Percentiles rank a stretch among this genome's conserved stretches.
phyloP scores from a whole-genome alignment of 768 basidiomycete genomes.

The Mycena venus region DNA sequence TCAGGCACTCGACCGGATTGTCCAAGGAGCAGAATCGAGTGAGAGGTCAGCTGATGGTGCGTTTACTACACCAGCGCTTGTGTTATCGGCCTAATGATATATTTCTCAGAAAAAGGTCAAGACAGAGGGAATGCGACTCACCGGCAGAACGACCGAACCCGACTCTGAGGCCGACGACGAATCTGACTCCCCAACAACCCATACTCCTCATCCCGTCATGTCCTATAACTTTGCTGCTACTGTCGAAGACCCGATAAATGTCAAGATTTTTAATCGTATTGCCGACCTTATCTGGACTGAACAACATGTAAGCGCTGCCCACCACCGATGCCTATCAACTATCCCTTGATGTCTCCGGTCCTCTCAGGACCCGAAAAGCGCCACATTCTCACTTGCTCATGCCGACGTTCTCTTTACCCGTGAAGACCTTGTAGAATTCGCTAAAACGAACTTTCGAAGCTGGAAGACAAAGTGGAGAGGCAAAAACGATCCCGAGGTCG shows the following conservation, averaged over 20 bases:
- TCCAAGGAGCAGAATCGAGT: neutral
- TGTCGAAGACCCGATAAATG: neutral
- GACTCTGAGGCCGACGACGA: neutral
- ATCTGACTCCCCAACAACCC: neutral
- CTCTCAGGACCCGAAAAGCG: neutral
- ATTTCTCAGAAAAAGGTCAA: neutral
- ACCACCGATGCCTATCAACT: too few relatives aligned
- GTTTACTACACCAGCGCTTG: neutral
- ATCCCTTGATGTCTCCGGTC: too few relatives aligned
- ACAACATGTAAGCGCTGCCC: neutral
- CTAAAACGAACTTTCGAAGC: neutral
- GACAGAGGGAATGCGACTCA: neutral
- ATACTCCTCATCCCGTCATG: neutral
- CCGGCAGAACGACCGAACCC: neutral
- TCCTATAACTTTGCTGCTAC: neutral
- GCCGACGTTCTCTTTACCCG: neutral
- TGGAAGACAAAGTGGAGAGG: neutral
- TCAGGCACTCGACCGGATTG: neutral
- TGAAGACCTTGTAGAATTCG: neutral
- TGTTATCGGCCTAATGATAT: neutral
- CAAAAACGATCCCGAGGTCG: neutral
- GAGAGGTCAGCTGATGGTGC: neutral
- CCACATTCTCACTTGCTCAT: neutral
- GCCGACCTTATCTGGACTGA: neutral
- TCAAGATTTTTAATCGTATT: neutral